Evolutionary conservation across 805 yeast genomes (phyloP).

Genomic region (Yamadazyma sp.): DNA sequence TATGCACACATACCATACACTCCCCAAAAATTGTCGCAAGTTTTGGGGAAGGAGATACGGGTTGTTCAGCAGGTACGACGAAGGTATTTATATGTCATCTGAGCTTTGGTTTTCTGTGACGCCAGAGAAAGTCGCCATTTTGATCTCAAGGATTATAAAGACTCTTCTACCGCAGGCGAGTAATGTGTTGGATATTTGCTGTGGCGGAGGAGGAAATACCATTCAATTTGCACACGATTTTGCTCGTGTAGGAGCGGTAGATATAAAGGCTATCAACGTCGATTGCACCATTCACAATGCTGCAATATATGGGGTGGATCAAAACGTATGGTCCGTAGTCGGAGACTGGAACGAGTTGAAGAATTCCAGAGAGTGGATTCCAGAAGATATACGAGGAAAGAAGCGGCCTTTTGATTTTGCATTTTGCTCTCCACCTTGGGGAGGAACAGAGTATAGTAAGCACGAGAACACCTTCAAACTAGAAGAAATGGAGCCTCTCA

Average conservation of each 20-base stretch:
- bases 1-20: conserved; percentile 38
- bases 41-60: conserved; percentile 63
- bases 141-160: conserved; percentile 53
- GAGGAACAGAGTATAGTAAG: conserved; percentile 63
- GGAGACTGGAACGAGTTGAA: conserved; percentile 50
- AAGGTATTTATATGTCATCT: conserved; percentile 65
- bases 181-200: conserved; percentile 64
- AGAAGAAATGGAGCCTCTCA: conserved; percentile 45
- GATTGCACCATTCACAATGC: conserved; percentile 67
- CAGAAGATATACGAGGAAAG: conserved; percentile 21
- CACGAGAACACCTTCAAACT: conserved; percentile 46
- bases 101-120: conserved; percentile 90
- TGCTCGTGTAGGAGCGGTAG: conserved; percentile 60
- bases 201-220: conserved; percentile 88
- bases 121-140: conserved; percentile 70
- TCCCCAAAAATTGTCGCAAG: conserved; percentile 45
- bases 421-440: conserved; percentile 89
- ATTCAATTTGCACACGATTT: conserved; percentile 70
- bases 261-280: conserved; percentile 58
- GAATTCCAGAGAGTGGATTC: conserved; percentile 31
- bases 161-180: conserved; percentile 51
- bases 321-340: conserved; percentile 47
- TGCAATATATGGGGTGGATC: conserved; percentile 55
- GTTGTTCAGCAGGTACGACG: conserved; percentile 63
- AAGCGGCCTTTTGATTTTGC: conserved; percentile 46